Base-by-base conservation (phyloP, 768 basidiomycete species). In the Russula foetens region DNA sequence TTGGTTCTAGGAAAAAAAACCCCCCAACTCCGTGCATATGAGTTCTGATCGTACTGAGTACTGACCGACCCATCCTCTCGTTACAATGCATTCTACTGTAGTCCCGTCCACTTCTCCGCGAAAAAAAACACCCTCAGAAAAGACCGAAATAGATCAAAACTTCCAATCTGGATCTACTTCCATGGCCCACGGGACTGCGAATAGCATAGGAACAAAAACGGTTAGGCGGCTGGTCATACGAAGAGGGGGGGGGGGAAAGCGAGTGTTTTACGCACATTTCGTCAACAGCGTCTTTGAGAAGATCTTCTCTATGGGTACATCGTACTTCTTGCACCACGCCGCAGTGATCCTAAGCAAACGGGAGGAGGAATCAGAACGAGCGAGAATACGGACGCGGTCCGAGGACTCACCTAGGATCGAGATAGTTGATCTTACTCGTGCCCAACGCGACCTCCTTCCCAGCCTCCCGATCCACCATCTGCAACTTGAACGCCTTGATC, bases 381-480 rank as follows among this genome's bases (percentile, higher is more conserved):
- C 4, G 31, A 33, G 9, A 33, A 9, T 4, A 33, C 9, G 11
- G 9, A 35, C 35, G 35, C 35, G 35, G 35, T 35, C 35, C 6
- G 6, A 2, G 35, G 8, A 35, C 6, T 35, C 31, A 88, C 88
- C 90, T 81, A 68, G 90, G 89, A 71, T 92, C 93, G 67, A 99
- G 78, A 73, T 98, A 98, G 71, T 98, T 98, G 75, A 98, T 98
- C 83, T 95, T 95, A 87, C 89, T 96, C 53, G 94, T 96, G 46
- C 90, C 88, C 69, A 97, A 76, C 23, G 92, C 89, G 67, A 96
- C 86, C 71, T 94, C 92, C 75, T 98, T 98, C 59, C 92, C 92
- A 49, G 91, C 93, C 70, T 98, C 95, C 57, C 89, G 81, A 70
- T 98, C 97, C 58, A 85, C 84, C 74, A 94, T 92, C 72, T 92